These are phyloP conservation scores for Dinochytrium kinnereticum DNA, from an alignment of 371 early-diverging fungal species.

Conservation along the genomic window DNA sequence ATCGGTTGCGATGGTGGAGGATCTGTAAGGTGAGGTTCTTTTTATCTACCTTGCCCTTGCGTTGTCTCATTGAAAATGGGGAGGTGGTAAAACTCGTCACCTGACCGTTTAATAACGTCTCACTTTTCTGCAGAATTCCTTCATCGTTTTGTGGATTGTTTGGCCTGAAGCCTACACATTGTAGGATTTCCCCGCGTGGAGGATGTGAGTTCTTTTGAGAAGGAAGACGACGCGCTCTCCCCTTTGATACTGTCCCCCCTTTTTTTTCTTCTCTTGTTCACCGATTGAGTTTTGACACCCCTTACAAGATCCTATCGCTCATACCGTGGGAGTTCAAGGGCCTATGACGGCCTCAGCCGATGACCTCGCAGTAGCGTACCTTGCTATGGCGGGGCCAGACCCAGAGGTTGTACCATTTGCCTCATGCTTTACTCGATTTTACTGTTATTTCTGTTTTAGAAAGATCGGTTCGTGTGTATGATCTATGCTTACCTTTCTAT, in stretches of 20 bases:
- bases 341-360: conserved; percentile 70
- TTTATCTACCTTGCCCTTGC: too few species aligned
- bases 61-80: too few species aligned
- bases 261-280: too few species aligned
- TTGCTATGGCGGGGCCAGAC: conserved; percentile 69
- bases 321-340: conserved; percentile 64
- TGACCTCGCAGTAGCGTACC: conserved; percentile 68
- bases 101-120: neutral
- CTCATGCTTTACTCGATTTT: neutral
- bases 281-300: too few species aligned
- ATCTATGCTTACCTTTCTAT: too few species aligned
- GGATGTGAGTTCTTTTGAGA: conserved; percentile 3
- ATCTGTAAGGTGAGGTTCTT: conserved; percentile 53
- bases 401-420: conserved; percentile 43
- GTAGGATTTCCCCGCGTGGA: conserved; percentile 56
- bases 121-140: conserved; percentile 53
- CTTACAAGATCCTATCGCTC: conserved; percentile 55
- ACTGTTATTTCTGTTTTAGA: neutral
- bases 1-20: conserved; percentile 83
- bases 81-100: too few species aligned
- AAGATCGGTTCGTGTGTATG: neutral
- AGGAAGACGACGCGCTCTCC: too few species aligned
- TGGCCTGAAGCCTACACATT: conserved; percentile 74
- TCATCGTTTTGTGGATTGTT: conserved; percentile 72
- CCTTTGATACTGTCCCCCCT: too few species aligned